Evolutionary conservation across 768 basidiomycete species (phyloP).

Genomic region (Astraeus odoratus): DNA sequence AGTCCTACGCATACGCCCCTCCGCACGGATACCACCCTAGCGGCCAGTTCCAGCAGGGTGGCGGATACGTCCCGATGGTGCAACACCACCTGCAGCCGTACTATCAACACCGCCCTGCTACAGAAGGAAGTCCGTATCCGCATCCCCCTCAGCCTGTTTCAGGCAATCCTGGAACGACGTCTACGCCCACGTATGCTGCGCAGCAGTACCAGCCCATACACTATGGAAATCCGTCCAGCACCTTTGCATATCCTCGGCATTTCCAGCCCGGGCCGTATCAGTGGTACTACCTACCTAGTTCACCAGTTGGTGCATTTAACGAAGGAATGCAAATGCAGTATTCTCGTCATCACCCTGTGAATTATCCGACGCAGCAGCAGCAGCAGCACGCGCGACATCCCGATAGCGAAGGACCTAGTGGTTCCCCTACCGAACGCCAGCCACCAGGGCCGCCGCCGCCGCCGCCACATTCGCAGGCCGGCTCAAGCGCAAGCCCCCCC

Average conservation of each 20-base stretch:
- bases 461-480: conserved; percentile 5
- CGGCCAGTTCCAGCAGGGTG: conserved; percentile 33
- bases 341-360: conserved; percentile 26
- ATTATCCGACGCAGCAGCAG: conserved; percentile 22
- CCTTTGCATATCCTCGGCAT: conserved; percentile 32
- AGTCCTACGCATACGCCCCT: conserved; percentile 28
- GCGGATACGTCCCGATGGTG: conserved; percentile 36
- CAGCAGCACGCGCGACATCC: conserved; percentile 6
- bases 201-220: conserved; percentile 10
- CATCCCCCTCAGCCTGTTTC: conserved; percentile 19
- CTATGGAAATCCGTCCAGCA: conserved; percentile 26
- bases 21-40: conserved; percentile 17
- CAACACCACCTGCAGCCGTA: conserved; percentile 28
- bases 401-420: conserved; percentile 15
- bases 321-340: conserved; percentile 25
- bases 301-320: conserved; percentile 20
- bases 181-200: conserved; percentile 17
- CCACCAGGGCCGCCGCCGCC: conserved; percentile 11
- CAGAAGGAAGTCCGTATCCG: conserved; percentile 25
- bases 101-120: conserved; percentile 32
- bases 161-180: conserved; percentile 12
- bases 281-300: conserved; percentile 42
- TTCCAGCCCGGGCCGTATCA: conserved; percentile 33
- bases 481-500: neutral
- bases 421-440: conserved; percentile 11